These are phyloP conservation scores for Tulasnella calospora DNA, from an alignment of 768 basidiomycete species.

Conservation along the genomic window DNA sequence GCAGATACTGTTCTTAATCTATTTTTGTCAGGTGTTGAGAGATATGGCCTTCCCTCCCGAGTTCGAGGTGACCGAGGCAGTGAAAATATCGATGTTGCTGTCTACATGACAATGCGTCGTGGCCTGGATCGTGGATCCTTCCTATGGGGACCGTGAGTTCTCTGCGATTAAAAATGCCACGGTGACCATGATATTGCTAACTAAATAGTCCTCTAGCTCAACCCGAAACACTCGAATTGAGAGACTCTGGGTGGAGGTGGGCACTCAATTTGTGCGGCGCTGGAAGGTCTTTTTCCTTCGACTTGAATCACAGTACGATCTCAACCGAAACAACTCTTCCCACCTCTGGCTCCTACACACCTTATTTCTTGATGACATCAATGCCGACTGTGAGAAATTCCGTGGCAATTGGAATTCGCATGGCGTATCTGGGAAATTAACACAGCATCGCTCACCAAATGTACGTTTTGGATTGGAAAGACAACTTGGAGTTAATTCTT, in stretches of 20 bases:
- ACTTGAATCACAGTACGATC: neutral
- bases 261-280: neutral
- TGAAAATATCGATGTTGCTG: slow-evolving; percentile 23
- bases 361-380: too few relatives aligned
- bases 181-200: too few relatives aligned
- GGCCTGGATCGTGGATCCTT: slow-evolving; percentile 19
- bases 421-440: too few relatives aligned
- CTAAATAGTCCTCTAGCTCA: too few relatives aligned
- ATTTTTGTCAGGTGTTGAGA: neutral
- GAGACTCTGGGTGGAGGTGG: neutral
- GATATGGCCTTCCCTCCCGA: neutral
- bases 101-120: slow-evolving; percentile 22
- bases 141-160: slow-evolving; percentile 24
- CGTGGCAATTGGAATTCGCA: too few relatives aligned
- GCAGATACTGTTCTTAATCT: neutral
- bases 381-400: too few relatives aligned
- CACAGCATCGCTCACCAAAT: too few relatives aligned
- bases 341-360: neutral
- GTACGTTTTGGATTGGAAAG: too few relatives aligned
- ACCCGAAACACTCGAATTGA: neutral
- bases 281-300: slow-evolving; percentile 10
- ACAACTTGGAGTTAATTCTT: too few relatives aligned
- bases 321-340: neutral
- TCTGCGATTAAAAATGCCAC: too few relatives aligned
- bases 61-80: slow-evolving; percentile 24